Evolutionary conservation across 2,329 filamentous ascomycete genomes (phyloP), one percentile per base, ranked within the genome.

Genomic region (Chaetomium sp.): DNA sequence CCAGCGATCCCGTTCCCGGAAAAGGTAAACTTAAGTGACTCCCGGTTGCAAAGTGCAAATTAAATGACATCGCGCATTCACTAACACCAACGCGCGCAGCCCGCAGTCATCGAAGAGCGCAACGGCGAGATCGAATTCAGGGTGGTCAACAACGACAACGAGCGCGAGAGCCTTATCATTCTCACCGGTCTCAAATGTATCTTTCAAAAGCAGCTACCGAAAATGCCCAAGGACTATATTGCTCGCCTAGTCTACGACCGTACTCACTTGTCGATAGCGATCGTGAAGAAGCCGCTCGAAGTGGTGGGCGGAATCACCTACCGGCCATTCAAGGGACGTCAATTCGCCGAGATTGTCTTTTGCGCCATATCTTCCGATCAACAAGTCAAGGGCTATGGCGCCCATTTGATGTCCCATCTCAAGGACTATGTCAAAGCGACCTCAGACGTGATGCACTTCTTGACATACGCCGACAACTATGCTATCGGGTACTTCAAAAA

Each of bases 191-290:
- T 99, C 54, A 99, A 97, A 70, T 96, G 91, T 68, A 95, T 99
- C 62, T 97, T 99, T 67, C 94, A 99, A 70, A 97, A 97, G 66
- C 94, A 99, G 69, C 79, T 99, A 5, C 94, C 94, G 0, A 97
- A 97, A 72, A 99, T 99, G 94, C 94, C 94, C 11, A 96, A 97
- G 72, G 94, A 97, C 68, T 99, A 99, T 70, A 97, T 99, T 65
- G 94, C 94, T 4, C 88, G 94, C 41, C 83, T 99, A 6, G 94
- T 99, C 56, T 99, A 99, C 74, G 94, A 99, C 72, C 86, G 94
- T 52, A 96, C 92, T 5, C 94, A 99, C 75, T 71, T 97, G 59
- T 96, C 90, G 41, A 96, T 99, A 65, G 94, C 94, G 27, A 97
- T 99, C 67, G 89, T 97, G 65, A 97, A 97, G 76, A 91, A 95